Evolutionary conservation across 331 rosid genomes (phyloP), one percentile per base, ranked within the genome.

Genomic region (Rhamnella rubrinervis): DNA sequence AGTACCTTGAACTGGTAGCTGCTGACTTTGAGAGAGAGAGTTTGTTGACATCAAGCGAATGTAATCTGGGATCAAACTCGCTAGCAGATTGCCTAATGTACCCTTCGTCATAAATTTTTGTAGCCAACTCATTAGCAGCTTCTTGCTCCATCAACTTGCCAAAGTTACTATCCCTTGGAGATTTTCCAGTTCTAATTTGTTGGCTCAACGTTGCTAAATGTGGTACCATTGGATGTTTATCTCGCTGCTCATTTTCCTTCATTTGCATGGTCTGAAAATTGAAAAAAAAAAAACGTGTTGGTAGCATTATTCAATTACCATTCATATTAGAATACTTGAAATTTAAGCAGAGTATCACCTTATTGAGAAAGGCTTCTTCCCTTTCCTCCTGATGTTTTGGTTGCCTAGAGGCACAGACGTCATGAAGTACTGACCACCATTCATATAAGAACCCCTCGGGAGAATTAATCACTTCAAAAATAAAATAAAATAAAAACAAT

Each of bases 351-450:
- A 71, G 55, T 31, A 56, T 38, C 38, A 75, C 84, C 85, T 79
- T 39, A 61, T 6, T 6, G 60, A 55, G 61, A 55, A 69, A 55
- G 67, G 76, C 72, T 28, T 55, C 83, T 64, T 76, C 69, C 51
- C 53, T 53, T 41, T 61, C 65, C 66, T 53, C 69, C 55, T 62
- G 71, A 46, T 19, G 8, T 67, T 46, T 51, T 26, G 39, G 17
- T 55, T 56, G 61, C 62, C 62, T 58, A 3, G 71, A 12, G 56
- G 14, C 5, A 63, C 25, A 81, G 17, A 40, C 7, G 5, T 77
- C 85, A 41, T 44, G 81, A 80, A 89, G 83, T 41, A 75, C 1
- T 38, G 85, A 75, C 89, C 90, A 89, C 96, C 92, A 89, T 56
- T 86, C 96, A 52, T 68, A 60, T 28, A 87, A 58, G 71, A 86